Base-by-base conservation (phyloP, 2,329 filamentous ascomycete genomes). In the Aspergillus sp. region DNA sequence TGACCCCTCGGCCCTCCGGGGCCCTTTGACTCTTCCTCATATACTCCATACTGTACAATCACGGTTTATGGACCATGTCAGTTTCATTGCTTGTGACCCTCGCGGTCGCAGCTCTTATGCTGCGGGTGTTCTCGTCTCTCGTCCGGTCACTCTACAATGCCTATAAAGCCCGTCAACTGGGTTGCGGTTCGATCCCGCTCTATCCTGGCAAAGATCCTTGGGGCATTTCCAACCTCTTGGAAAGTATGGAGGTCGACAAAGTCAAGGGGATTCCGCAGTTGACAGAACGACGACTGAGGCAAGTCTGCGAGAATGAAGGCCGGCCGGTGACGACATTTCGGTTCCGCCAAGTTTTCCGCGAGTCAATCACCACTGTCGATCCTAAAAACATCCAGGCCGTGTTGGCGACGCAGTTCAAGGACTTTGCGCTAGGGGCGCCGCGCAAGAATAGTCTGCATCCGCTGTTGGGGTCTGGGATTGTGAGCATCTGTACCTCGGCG, bases 391-490 rank as follows among this genome's bases (percentile, higher is more conserved):
- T 94, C 67, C 93, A 94, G 66, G 86, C 89, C 19, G 74, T 95
- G 26, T 72, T 95, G 8, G 86, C 88, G 0, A 86, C 84, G 1
- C 86, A 94, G 61, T 95, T 95, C 63, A 71, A 71, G 48, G 85
- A 93, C 57, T 95, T 83, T 59, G 88, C 87, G 57, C 89, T 95
- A 63, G 88, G 89, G 5, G 69, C 81, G 51, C 67, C 87, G 52
- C 71, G 94, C 19, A 86, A 85, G 27, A 78, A 88, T 57, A 80
- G 80, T 68, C 47, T 65, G 47, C 51, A 56, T 39, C 64, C 60
- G 2, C 48, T 70, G 41, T 47, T 70, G 4, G 66, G 65, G 2
- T 59, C 58, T 62, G 72, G 75, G 46, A 80, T 81, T 53, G 64
- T 66, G 54, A 55, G 63, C 56, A 38, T 47, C 46, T 45, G 49